These are phyloP conservation scores for Scutellaria barbata DNA, from an alignment of 257 asterid genomes.

Conservation along the genomic window DNA sequence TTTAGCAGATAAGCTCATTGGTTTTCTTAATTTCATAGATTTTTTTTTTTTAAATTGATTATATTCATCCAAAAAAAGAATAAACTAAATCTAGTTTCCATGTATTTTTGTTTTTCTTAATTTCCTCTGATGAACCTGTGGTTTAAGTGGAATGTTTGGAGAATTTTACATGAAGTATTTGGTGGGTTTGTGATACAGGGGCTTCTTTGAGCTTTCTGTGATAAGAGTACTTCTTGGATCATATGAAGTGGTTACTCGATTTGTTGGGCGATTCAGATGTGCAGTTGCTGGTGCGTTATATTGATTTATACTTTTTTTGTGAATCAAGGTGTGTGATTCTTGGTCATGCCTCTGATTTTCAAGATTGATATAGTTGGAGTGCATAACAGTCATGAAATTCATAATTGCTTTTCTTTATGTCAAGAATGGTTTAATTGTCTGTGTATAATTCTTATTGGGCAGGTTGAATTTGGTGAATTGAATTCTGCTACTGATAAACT, in stretches of 20 bases:
- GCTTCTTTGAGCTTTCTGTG: conserved; percentile 35
- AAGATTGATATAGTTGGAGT: background rate
- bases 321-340: conserved; percentile 27
- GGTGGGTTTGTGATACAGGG: conserved; percentile 38
- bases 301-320: background rate
- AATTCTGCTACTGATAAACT: conserved; percentile 31
- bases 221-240: conserved; percentile 47
- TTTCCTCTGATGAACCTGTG: background rate
- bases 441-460: conserved; percentile 28
- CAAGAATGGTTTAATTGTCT: conserved; percentile 18
- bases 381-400: background rate
- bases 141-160: background rate
- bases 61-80: background rate
- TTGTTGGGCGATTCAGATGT: conserved; percentile 45
- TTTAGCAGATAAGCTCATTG: conserved; percentile 2
- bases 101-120: background rate
- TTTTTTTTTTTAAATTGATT: conserved; percentile 3
- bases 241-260: conserved; percentile 52
- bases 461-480: conserved; percentile 45
- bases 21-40: background rate
- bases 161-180: conserved; percentile 25
- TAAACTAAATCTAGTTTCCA: background rate
- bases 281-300: conserved; percentile 46
- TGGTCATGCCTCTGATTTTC: conserved; percentile 15
- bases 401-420: background rate